These are phyloP conservation scores for Starmerella vaccinii DNA, from an alignment of 805 yeast species.

Conservation along the genomic window DNA sequence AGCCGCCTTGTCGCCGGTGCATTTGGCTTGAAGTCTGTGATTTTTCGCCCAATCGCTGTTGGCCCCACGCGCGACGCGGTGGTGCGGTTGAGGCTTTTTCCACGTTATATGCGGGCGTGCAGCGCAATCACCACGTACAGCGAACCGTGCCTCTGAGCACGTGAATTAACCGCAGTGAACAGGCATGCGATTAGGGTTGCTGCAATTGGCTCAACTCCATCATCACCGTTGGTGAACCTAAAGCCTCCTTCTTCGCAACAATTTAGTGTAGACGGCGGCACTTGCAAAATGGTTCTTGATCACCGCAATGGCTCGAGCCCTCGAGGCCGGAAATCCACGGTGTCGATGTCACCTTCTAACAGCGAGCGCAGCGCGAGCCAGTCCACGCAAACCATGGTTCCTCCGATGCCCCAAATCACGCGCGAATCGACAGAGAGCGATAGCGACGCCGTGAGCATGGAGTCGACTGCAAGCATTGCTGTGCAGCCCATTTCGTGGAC, in stretches of 20 bases:
- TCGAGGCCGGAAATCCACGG: not conserved
- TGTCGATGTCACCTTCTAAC: not conserved
- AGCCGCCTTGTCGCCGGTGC: too few relatives aligned
- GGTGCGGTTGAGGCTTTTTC: too few relatives aligned
- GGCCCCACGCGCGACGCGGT: too few relatives aligned
- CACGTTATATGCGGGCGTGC: too few relatives aligned
- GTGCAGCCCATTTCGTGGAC: slow-evolving; percentile 17
- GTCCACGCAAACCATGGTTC: not conserved
- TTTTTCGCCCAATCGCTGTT: too few relatives aligned
- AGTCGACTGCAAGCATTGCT: slow-evolving; percentile 11
- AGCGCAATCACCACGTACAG: not conserved
- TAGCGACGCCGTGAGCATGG: slow-evolving; percentile 21
- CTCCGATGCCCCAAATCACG: not conserved
- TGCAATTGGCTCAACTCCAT: not conserved
- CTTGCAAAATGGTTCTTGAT: not conserved
- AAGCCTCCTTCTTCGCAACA: slow-evolving; percentile 2
- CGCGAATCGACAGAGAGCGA: slow-evolving; percentile 16
- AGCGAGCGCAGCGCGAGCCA: not conserved
- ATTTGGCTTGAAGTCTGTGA: too few relatives aligned
- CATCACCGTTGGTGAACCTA: not conserved
- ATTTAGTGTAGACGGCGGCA: not conserved
- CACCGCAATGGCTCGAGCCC: slow-evolving; percentile 4
- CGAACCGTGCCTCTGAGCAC: not conserved
- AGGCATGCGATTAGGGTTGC: slow-evolving; percentile 2
- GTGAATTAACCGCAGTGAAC: slow-evolving; percentile 4